These are phyloP conservation scores for Ophiostoma montium DNA, from an alignment of 2,329 filamentous ascomycete species.

Conservation along the genomic window DNA sequence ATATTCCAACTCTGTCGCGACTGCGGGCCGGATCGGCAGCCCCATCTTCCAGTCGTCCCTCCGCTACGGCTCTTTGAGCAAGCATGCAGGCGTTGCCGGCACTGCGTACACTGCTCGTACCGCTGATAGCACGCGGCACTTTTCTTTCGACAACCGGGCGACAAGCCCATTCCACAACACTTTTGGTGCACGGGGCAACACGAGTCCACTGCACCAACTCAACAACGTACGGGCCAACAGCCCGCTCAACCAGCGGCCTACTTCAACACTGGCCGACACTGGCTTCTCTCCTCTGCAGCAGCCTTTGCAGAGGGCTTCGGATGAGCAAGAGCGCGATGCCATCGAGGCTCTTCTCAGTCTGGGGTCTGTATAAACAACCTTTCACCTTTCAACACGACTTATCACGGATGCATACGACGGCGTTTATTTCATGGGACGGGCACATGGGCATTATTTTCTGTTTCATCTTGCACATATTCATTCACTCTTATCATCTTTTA, in stretches of 20 bases:
- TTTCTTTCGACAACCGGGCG: conserved; percentile 35
- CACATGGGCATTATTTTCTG: not conserved
- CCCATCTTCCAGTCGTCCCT: conserved; percentile 30
- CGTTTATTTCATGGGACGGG: conserved; percentile 25
- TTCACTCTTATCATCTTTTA: not conserved
- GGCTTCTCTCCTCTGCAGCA: conserved; percentile 38
- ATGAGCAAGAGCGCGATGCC: conserved; percentile 66
- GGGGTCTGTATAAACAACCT: conserved; percentile 52
- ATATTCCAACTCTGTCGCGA: conserved; percentile 35
- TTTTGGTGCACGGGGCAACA: conserved; percentile 1
- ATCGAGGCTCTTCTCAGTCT: conserved; percentile 69
- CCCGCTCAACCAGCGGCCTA: conserved; percentile 1
- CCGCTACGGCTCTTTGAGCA: conserved; percentile 33
- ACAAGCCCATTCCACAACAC: not conserved
- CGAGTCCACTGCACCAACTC: conserved; percentile 28
- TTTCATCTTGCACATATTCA: not conserved
- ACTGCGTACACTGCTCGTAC: not conserved
- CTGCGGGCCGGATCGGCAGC: conserved; percentile 35
- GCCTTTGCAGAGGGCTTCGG: conserved; percentile 40
- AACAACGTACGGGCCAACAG: conserved; percentile 1
- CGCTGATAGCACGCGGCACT: conserved; percentile 25
- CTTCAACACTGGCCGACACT: conserved; percentile 14
- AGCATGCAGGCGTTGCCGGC: conserved; percentile 13
- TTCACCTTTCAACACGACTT: conserved; percentile 16
- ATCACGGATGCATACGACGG: conserved; percentile 32